A percentile compares a stretch with the other conserved stretches of the same genome.
Evolutionary conservation across 2,329 filamentous ascomycete genomes (phyloP).

Genomic region (Trichoderma sp.): DNA sequence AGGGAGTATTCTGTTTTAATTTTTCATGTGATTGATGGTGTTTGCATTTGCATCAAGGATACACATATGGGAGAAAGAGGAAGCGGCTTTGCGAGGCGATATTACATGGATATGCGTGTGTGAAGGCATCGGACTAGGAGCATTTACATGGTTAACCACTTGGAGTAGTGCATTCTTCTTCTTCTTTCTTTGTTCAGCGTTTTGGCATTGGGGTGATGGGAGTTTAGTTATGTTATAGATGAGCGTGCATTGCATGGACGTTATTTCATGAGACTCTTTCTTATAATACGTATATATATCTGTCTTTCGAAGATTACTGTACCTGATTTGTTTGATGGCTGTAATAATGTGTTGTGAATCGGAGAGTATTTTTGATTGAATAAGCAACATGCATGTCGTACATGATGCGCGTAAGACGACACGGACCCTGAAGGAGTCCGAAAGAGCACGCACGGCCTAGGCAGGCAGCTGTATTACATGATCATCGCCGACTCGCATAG

Average conservation of each 20-base stretch:
- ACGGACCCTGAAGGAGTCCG: not conserved
- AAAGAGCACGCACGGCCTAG: not conserved
- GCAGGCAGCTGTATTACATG: not conserved
- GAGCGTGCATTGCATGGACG: not conserved
- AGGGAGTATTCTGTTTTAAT: not conserved
- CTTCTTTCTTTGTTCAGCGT: not conserved
- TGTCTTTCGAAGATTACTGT: not conserved
- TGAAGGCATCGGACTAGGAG: not conserved
- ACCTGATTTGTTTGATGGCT: not conserved
- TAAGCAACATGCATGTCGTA: not conserved
- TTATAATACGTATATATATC: not conserved
- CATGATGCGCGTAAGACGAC: not conserved
- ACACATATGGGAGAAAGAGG: not conserved
- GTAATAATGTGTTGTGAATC: not conserved
- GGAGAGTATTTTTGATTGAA: not conserved
- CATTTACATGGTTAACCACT: not conserved
- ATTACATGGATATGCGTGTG: not conserved
- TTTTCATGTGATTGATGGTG: not conserved
- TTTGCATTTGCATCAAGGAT: not conserved
- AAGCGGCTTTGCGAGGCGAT: not conserved
- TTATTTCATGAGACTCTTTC: not conserved
- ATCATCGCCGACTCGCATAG: not conserved
- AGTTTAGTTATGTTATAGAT: not conserved
- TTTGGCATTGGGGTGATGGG: not conserved
- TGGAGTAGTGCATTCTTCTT: not conserved